Conservation (phyloP, 2,329 filamentous ascomycete species). For the Aschersonia sp. region DNA sequence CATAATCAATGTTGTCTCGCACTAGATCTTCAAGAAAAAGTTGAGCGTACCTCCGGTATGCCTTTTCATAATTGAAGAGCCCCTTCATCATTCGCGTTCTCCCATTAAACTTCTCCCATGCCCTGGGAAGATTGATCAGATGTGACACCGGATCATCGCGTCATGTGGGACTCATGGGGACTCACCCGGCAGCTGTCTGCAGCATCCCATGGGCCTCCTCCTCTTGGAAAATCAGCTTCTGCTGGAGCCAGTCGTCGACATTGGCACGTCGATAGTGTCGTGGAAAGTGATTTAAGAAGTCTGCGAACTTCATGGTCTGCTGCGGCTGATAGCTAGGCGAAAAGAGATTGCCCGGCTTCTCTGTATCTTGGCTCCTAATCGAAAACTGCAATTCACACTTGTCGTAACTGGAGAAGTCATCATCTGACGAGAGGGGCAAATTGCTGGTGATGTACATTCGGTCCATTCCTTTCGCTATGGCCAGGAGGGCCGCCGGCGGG, state of each 20-base stretch:
- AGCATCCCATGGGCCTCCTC: constrained; percentile 40
- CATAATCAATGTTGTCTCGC: constrained; percentile 53
- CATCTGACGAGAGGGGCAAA: constrained; percentile 25
- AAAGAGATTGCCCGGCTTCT: constrained; percentile 34
- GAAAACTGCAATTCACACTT: constrained; percentile 49
- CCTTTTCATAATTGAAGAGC: constrained; percentile 50
- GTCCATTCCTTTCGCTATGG: constrained; percentile 36
- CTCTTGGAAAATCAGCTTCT: constrained; percentile 48
- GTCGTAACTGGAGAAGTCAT: constrained; percentile 28
- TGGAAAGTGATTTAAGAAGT: constrained; percentile 24
- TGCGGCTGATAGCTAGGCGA: constrained; percentile 27
- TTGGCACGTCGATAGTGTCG: constrained; percentile 9
- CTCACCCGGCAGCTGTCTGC: constrained; percentile 40
- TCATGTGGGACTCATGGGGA: constrained; percentile 1
- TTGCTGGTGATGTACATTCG: constrained; percentile 57
- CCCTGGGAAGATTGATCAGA: too few species aligned
- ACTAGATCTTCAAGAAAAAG: constrained; percentile 47
- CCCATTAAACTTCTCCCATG: constrained; percentile 51
- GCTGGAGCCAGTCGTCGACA: constrained; percentile 38
- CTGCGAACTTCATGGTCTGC: constrained; percentile 26
- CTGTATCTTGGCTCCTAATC: constrained; percentile 23
- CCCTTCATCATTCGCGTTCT: constrained; percentile 61
- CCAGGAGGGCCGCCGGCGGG: constrained; percentile 42
- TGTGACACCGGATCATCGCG: too few species aligned
- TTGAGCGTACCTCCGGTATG: constrained; percentile 46